phyloP scores from a whole-genome alignment of 768 basidiomycete species.

The Tephrocybe sp. region DNA sequence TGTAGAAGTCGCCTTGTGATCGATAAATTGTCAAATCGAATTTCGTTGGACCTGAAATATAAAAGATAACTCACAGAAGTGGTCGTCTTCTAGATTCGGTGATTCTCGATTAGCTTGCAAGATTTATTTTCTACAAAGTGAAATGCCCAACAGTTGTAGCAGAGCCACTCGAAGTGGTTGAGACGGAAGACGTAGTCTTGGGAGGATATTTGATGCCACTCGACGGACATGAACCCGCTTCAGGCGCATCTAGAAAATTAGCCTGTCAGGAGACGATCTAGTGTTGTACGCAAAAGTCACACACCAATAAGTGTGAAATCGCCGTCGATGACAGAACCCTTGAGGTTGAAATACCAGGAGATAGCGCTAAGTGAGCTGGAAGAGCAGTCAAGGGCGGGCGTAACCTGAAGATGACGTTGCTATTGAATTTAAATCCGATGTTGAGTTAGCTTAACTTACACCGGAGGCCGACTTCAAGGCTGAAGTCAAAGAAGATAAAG shows the following conservation, averaged over 20 bases:
- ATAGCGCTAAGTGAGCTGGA: conserved; percentile 33
- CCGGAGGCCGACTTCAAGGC: conserved; percentile 57
- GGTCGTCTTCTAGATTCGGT: conserved; percentile 9
- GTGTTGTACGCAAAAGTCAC: conserved; percentile 12
- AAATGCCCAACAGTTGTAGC: conserved; percentile 24
- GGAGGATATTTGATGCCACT: conserved; percentile 58
- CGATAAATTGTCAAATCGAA: not conserved
- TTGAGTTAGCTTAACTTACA: conserved; percentile 24
- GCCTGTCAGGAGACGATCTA: not conserved
- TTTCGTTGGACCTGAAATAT: not conserved
- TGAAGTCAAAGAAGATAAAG: conserved; percentile 46
- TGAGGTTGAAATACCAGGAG: conserved; percentile 62
- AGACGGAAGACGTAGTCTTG: conserved; percentile 37
- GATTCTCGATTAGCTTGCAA: not conserved
- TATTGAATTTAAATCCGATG: not conserved
- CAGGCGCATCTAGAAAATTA: conserved; percentile 42
- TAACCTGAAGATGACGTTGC: conserved; percentile 33
- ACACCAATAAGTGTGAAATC: conserved; percentile 56
- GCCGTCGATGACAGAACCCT: conserved; percentile 69
- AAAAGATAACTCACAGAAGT: conserved; percentile 14
- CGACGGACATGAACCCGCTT: conserved; percentile 48
- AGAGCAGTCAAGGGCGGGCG: conserved; percentile 33
- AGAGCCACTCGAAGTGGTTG: not conserved
- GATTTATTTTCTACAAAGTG: not conserved
- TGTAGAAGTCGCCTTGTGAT: conserved; percentile 11